Percentiles rank a stretch among this genome's conserved stretches.
phyloP scores from a whole-genome alignment of 78 protist species.

The Dictyostelium firmibasis region DNA sequence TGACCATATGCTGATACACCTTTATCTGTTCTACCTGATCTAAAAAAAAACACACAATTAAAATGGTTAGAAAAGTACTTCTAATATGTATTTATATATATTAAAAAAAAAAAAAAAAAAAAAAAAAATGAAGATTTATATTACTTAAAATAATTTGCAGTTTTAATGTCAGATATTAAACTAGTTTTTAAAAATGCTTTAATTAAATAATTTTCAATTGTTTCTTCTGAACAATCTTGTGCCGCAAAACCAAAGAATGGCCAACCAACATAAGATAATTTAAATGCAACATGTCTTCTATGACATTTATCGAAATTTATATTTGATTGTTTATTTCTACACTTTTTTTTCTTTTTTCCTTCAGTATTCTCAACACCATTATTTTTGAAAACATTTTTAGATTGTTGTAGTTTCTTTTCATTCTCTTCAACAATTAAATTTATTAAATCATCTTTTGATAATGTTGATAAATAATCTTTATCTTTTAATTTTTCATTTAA shows the following conservation, averaged over 20 bases:
- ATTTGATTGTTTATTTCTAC: neutral
- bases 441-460: slow-evolving; percentile 11
- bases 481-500: neutral
- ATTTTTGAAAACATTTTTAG: neutral
- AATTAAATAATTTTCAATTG: slow-evolving; percentile 66
- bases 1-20: slow-evolving; percentile 82
- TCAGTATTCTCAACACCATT: neutral
- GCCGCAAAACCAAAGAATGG: slow-evolving; percentile 74
- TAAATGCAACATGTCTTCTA: slow-evolving; percentile 63
- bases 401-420: neutral
- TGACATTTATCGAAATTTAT: slow-evolving; percentile 46
- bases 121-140: neutral
- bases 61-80: no score
- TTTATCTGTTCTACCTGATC: slow-evolving; percentile 84
- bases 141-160: slow-evolving; percentile 60
- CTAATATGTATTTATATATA: neutral
- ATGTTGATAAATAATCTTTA: neutral
- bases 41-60: no score
- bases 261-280: slow-evolving; percentile 71
- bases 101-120: neutral
- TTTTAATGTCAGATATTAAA: slow-evolving; percentile 51
- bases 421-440: neutral
- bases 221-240: slow-evolving; percentile 60
- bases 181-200: slow-evolving; percentile 55
- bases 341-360: neutral